Percentiles rank a stretch among this genome's conserved stretches.
phyloP scores from a whole-genome alignment of 495 filamentous ascomycete genomes.

The Talaromyces stipitatus region DNA sequence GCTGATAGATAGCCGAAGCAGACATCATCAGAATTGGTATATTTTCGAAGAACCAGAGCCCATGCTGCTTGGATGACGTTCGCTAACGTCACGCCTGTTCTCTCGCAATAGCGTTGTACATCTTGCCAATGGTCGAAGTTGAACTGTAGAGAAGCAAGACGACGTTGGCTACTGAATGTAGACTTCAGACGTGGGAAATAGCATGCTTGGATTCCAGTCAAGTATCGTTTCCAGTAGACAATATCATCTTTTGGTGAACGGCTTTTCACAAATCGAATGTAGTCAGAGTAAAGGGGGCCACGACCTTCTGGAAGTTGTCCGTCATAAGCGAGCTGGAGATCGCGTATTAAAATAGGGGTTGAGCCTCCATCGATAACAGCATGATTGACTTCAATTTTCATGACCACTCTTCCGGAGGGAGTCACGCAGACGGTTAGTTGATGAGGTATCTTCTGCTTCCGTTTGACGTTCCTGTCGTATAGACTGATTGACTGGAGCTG shows the following conservation, averaged over 20 bases:
- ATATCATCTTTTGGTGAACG: conserved; percentile 27
- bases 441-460: conserved; percentile 33
- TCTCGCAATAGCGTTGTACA: conserved; percentile 38
- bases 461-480: conserved; percentile 25
- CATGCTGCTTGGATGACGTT: conserved; percentile 48
- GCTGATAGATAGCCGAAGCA: conserved; percentile 50
- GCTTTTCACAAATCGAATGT: conserved; percentile 40
- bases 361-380: conserved; percentile 43
- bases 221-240: conserved; percentile 40
- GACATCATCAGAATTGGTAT: conserved; percentile 46
- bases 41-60: conserved; percentile 46
- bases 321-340: conserved; percentile 38
- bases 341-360: conserved; percentile 30
- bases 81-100: conserved; percentile 40
- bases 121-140: conserved; percentile 31
- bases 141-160: conserved; percentile 19
- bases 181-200: conserved; percentile 23
- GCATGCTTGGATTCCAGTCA: conserved; percentile 32
- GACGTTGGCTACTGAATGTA: not conserved
- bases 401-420: conserved; percentile 24
- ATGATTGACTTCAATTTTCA: conserved; percentile 52
- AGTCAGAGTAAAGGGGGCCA: conserved; percentile 49
- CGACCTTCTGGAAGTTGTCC: conserved; percentile 23
- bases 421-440: conserved; percentile 41
- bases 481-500: conserved; percentile 30